These are phyloP conservation scores for Alternaria sp. DNA, from an alignment of 2,329 filamentous ascomycete genomes.

Conservation along the genomic window DNA sequence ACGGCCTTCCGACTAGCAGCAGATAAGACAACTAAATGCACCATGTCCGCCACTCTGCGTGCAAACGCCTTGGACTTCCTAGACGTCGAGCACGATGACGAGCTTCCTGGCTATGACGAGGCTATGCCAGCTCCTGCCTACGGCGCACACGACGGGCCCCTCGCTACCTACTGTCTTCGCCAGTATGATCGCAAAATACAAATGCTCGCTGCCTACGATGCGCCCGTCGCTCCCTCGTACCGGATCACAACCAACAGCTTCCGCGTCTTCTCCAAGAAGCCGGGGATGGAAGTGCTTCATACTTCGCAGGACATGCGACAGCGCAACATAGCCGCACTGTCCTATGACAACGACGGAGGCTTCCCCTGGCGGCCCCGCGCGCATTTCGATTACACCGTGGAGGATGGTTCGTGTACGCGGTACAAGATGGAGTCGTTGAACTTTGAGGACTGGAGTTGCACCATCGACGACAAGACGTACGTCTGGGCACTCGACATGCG, in stretches of 20 bases:
- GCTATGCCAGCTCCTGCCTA: constrained; percentile 32
- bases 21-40: constrained; percentile 6
- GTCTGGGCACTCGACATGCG: constrained; percentile 33
- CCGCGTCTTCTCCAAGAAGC: constrained; percentile 42
- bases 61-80: constrained; percentile 21
- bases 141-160: constrained; percentile 18
- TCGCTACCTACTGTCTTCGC: constrained; percentile 28
- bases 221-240: constrained; percentile 26
- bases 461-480: constrained; percentile 23
- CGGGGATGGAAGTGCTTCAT: constrained; percentile 39
- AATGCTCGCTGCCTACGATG: constrained; percentile 28
- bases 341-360: constrained; percentile 37
- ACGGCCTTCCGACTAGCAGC: constrained; percentile 18
- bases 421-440: constrained; percentile 41
- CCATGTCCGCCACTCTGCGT: constrained; percentile 25
- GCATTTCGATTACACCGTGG: constrained; percentile 24
- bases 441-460: constrained; percentile 38
- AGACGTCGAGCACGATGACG: constrained; percentile 26
- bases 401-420: constrained; percentile 9
- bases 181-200: constrained; percentile 35
- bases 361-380: constrained; percentile 44
- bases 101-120: constrained; percentile 36
- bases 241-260: constrained; percentile 32
- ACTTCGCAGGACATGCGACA: constrained; percentile 22
- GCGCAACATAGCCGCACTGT: constrained; percentile 32